Evolutionary conservation across 495 filamentous ascomycete species (phyloP), one percentile per base, ranked within the genome.

Genomic region (Neurospora terricola): DNA sequence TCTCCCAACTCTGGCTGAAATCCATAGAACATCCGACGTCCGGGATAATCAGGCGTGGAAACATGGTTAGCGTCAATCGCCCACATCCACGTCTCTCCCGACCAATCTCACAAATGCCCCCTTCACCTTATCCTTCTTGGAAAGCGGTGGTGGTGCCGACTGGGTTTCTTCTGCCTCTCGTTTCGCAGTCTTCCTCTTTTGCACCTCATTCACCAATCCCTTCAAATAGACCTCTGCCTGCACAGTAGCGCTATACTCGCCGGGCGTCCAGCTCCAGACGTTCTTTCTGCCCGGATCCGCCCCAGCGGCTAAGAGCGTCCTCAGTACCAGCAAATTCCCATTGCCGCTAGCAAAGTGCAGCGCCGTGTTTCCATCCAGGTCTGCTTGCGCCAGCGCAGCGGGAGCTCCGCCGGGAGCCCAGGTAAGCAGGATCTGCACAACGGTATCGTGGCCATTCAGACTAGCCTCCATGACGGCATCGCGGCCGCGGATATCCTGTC

Each of bases 141-240:
- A 66, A 18, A 66, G 54, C 14, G 54, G 54, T 34, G 54, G 54
- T 4, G 54, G 54, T 34, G 54, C 54, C 5, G 54, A 27, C 27
- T 66, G 54, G 12, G 27, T 66, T 36, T 66, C 78, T 43, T 80
- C 80, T 7, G 74, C 73, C 68, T 81, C 75, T 38, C 71, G 76
- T 39, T 74, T 76, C 4, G 71, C 73, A 43, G 75, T 71, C 69
- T 79, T 82, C 76, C 83, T 77, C 73, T 81, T 82, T 76, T 85
- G 83, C 12, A 84, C 82, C 77, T 91, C 91, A 0, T 81, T 82
- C 0, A 93, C 86, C 70, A 94, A 79, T 39, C 86, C 86, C 82
- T 88, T 87, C 54, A 93, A 89, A 75, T 93, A 94, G 23, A 91
- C 89, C 81, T 94, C 92, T 21, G 90, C 91, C 76, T 91, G 88